Conservation (phyloP, 2,329 filamentous ascomycete genomes). For the Fusarium pseudonygamai region DNA sequence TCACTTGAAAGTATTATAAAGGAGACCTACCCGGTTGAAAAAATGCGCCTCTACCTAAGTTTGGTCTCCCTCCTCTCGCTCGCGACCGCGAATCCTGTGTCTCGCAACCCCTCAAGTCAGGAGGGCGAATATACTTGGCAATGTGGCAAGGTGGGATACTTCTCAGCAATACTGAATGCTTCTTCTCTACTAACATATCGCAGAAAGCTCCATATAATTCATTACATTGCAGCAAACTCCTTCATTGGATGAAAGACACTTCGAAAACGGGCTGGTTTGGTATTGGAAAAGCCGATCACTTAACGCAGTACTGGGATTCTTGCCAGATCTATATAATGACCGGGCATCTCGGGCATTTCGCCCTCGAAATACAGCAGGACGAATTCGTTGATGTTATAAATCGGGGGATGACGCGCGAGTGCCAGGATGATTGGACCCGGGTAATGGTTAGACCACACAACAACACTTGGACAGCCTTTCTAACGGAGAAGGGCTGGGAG, state of each 20-base stretch:
- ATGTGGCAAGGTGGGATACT: constrained; percentile 1
- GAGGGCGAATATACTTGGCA: constrained; percentile 3
- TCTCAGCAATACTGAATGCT: too few species aligned
- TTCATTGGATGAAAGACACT: not conserved
- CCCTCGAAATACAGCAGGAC: not conserved
- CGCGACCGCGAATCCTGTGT: not conserved
- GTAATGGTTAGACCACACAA: not conserved
- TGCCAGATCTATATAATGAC: not conserved
- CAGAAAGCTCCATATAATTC: not conserved
- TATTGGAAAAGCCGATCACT: not conserved
- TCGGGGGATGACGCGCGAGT: not conserved
- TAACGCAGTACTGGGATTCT: not conserved
- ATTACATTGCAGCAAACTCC: not conserved
- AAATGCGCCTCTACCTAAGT: not conserved
- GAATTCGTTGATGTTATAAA: not conserved
- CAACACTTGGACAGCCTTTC: constrained; percentile 2
- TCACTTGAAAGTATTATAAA: not conserved
- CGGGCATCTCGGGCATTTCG: not conserved
- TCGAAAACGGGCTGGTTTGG: not conserved
- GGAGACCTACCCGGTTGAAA: fast-evolving
- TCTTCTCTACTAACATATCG: not conserved
- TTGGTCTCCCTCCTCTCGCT: not conserved
- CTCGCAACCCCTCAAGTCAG: not conserved
- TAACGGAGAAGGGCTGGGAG: constrained; percentile 5
- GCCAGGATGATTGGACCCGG: not conserved